Base-by-base conservation (phyloP, 805 yeast genomes). In the Saccharomycopsis sp. region DNA sequence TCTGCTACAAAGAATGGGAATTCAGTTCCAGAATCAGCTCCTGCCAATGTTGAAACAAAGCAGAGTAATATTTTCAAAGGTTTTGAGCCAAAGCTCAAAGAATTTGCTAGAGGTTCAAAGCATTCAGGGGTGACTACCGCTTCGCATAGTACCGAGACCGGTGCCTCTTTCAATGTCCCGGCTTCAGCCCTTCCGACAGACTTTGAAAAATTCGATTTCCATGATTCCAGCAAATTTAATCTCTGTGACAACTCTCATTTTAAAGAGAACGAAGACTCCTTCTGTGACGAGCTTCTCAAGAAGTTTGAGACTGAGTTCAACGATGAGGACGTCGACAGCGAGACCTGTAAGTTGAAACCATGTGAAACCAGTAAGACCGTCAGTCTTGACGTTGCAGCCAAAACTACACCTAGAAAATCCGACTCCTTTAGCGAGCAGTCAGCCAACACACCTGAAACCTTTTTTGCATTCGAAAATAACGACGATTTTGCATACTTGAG, bases 221-320 rank as follows among this genome's bases (percentile, higher is more conserved):
- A 16, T 12, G 48, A 44, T 16, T 16, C 18, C 21, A n/a, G 21
- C 18, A 16, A 16, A 4, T 44, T 4, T 7, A n/a, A 12, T 7
- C 21, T 18, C 21, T 12, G 21, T 44, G 48, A 18, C 12, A 7
- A 44, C 48, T 16, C 18, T 44, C 21, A 44, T 5, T 44, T 44
- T 12, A 18, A 44, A 12, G 48, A 44, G 21, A 44, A 44, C 21
- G 21, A 44, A 44, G 48, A 44, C 7, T 44, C 48, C 4, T 44
- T 44, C 48, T 44, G 48, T 44, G 48, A 44, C 21, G 48, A 44
- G 16, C 21, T 44, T 7, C 48, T 44, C 48, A 44, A 44, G 48
- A 44, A n/a, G 21, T 44, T 44, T 44, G 48, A 44, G 21, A 44
- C 18, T 12, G 48, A 44, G 18, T 44, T 44, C 48, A 12, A 44